Base-by-base conservation (phyloP, 2,329 filamentous ascomycete genomes). In the Biscogniauxia mediterranea region DNA sequence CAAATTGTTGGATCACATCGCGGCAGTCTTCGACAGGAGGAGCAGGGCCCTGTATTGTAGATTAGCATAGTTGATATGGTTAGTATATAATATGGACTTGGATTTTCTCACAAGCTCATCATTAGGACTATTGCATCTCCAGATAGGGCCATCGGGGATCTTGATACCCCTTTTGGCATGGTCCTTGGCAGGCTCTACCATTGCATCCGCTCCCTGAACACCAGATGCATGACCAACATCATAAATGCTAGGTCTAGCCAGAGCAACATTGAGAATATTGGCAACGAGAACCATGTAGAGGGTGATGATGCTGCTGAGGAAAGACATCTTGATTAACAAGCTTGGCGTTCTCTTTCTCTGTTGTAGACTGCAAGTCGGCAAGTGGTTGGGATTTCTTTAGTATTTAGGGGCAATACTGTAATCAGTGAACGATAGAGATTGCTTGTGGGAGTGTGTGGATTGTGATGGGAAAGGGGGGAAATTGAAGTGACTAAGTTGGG, bases 21-120 rank as follows among this genome's bases (percentile, higher is more conserved):
- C 66, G 50, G 61, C 70, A 73, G 58, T 71, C 70, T 11, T 72
- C 69, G 8, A 67, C 64, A 1, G 69, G 63, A 13, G 70, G 70
- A 21, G 67, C 65, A 15, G 65, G 65, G n/a, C 68, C 70, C 70
- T 69, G 46, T 6, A 26, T 2, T 5, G 11, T 15, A n/a, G 3
- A n/a, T 46, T 46, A 46, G 38, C 38, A 46, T n/a, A 11, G 1
- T n/a, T n/a, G 38, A 46, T 2, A n/a, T 11, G 5, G 15, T 5
- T 46, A 46, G 11, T n/a, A 46, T 46, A 2, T 17, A n/a, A n/a
- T 46, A 46, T 15, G 5, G 11, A n/a, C 49, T 46, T 19, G 38
- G 25, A 15, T 26, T 52, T 13, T 11, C 17, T 52, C 19, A 52
- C 50, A 21, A 52, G 21, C 7, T 25, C 19, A 6, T 52, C 21